These are phyloP conservation scores for Dothidotthia symphoricarpi DNA, from an alignment of 2,329 filamentous ascomycete genomes.

Conservation along the genomic window DNA sequence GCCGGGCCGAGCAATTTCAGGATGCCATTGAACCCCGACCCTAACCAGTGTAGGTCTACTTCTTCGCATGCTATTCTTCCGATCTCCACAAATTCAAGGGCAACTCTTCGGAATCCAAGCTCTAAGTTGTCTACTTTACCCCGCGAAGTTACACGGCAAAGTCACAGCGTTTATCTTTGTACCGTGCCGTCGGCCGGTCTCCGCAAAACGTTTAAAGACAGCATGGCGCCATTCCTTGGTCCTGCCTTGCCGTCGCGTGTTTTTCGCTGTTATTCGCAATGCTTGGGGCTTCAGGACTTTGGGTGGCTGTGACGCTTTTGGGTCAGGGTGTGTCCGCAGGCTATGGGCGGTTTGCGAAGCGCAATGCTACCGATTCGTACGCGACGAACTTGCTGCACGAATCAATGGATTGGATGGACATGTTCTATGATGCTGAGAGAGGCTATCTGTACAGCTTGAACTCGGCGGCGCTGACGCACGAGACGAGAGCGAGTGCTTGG, in stretches of 20 bases:
- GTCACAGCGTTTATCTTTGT: neutral
- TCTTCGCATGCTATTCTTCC: too few relatives aligned
- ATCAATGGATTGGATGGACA: constrained; percentile 58
- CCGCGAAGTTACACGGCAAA: too few relatives aligned
- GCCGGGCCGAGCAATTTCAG: too few relatives aligned
- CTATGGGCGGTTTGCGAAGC: constrained; percentile 4
- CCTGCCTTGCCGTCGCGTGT: neutral
- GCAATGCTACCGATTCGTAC: constrained; percentile 19
- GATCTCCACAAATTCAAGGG: too few relatives aligned
- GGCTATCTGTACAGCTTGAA: constrained; percentile 56
- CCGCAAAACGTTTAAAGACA: constrained; percentile 1
- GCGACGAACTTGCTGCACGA: constrained; percentile 35
- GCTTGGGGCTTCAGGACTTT: constrained; percentile 11
- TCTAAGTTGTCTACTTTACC: too few relatives aligned
- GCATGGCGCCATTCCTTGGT: constrained; percentile 1
- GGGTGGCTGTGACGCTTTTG: constrained; percentile 12
- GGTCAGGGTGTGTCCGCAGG: constrained; percentile 8
- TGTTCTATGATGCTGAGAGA: constrained; percentile 52
- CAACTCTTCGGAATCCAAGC: too few relatives aligned
- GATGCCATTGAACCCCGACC: too few relatives aligned
- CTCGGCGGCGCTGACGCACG: constrained; percentile 52
- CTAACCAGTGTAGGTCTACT: too few relatives aligned
- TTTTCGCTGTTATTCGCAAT: neutral
- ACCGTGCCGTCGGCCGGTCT: too few relatives aligned
- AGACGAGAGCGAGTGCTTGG: constrained; percentile 59